Conservation (phyloP, 345 rosid species). For the Gossypium mustelinum region DNA sequence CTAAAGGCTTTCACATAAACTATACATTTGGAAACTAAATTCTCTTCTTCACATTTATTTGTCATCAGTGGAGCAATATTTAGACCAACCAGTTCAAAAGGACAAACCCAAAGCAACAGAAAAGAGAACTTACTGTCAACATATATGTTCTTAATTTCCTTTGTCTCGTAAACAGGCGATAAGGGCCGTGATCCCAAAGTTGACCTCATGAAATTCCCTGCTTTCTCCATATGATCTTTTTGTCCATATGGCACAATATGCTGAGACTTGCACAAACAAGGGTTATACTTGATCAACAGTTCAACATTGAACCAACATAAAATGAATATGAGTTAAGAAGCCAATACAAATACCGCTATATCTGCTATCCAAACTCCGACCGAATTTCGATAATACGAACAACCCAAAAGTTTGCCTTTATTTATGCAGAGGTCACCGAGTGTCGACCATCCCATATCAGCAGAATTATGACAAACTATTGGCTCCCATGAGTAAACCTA, state of each 20-base stretch:
- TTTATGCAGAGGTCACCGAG: conserved; percentile 86
- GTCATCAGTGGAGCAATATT: neutral
- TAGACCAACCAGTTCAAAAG: neutral
- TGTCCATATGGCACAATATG: conserved; percentile 73
- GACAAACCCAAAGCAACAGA: neutral
- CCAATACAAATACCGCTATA: conserved; percentile 44
- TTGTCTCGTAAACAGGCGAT: conserved; percentile 69
- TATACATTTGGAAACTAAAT: neutral
- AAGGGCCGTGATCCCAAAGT: conserved; percentile 31
- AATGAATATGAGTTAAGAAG: conserved; percentile 11
- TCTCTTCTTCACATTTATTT: neutral
- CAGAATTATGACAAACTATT: conserved; percentile 71
- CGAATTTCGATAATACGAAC: conserved; percentile 73
- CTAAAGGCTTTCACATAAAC: neutral
- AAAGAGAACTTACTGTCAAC: conserved; percentile 72
- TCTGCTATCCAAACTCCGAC: conserved; percentile 93
- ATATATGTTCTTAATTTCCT: conserved; percentile 91
- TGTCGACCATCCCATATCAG: conserved; percentile 92
- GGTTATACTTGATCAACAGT: neutral
- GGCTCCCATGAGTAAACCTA: conserved; percentile 99
- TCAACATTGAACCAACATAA: conserved; percentile 11
- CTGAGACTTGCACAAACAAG: conserved; percentile 36
- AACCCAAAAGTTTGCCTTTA: conserved; percentile 82
- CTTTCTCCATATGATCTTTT: conserved; percentile 41
- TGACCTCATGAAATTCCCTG: conserved; percentile 37